phyloP scores from a whole-genome alignment of 2,329 filamentous ascomycete genomes.

The Penicillium italicum region DNA sequence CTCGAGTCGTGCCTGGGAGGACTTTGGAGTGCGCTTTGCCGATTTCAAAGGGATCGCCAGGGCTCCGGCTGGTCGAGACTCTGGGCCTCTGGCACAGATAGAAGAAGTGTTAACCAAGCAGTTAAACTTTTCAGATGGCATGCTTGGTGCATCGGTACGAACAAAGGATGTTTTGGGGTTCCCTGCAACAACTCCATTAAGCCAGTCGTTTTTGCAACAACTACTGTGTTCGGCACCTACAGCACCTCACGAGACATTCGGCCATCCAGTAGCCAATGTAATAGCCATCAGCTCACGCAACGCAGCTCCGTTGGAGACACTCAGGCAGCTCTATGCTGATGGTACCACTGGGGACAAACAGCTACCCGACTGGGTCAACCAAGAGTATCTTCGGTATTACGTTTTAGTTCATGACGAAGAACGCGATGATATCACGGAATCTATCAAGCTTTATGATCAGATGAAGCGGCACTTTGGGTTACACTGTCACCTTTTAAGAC shows the following conservation, averaged over 20 bases:
- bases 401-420: slow-evolving; percentile 96
- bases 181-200: slow-evolving; percentile 67
- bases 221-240: slow-evolving; percentile 75
- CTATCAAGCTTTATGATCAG: slow-evolving; percentile 87
- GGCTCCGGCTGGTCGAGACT: slow-evolving; percentile 33
- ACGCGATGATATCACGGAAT: slow-evolving; percentile 84
- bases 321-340: slow-evolving; percentile 77
- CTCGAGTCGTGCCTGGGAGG: slow-evolving; percentile 75
- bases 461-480: slow-evolving; percentile 99
- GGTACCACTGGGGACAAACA: slow-evolving; percentile 73
- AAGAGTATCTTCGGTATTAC: slow-evolving; percentile 92
- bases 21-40: slow-evolving; percentile 85
- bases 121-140: slow-evolving; percentile 68
- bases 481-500: slow-evolving; percentile 84
- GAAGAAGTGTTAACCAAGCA: slow-evolving; percentile 79
- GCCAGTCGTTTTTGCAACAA: slow-evolving; percentile 77
- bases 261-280: slow-evolving; percentile 89
- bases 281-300: slow-evolving; percentile 93
- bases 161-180: slow-evolving; percentile 31
- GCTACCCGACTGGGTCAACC: slow-evolving; percentile 80
- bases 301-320: slow-evolving; percentile 75
- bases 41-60: slow-evolving; percentile 54
- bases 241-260: slow-evolving; percentile 85
- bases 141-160: slow-evolving; percentile 26
- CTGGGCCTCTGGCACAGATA: slow-evolving; percentile 55